Conservation (phyloP, 202 grass and related monocot genomes). For the Panicum hallii region DNA sequence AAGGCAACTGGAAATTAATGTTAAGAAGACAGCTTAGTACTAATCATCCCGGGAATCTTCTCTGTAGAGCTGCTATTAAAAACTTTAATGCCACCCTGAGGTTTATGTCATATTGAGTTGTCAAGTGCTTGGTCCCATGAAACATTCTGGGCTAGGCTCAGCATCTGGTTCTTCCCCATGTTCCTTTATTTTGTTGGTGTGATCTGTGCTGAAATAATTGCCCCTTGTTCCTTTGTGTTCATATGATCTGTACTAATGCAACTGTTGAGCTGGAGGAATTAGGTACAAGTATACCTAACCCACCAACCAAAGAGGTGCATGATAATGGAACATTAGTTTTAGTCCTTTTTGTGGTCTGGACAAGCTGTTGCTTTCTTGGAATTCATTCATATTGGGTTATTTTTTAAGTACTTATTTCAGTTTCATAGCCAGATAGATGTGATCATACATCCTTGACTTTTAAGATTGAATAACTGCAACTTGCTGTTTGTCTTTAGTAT, state of each 20-base stretch:
- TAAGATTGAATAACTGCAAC: conserved; percentile 46
- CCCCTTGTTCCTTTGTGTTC: conserved; percentile 49
- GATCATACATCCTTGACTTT: conserved; percentile 58
- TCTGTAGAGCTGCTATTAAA: conserved; percentile 22
- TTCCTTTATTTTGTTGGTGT: conserved; percentile 34
- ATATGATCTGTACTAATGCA: conserved; percentile 52
- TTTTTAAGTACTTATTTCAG: conserved; percentile 43
- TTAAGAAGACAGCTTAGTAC: conserved; percentile 31
- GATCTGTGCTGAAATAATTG: conserved; percentile 59
- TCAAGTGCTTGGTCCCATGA: conserved; percentile 27
- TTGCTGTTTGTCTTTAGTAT: conserved; percentile 26
- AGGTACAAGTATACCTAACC: conserved; percentile 56
- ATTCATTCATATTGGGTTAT: conserved; percentile 42
- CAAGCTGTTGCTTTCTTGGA: conserved; percentile 68
- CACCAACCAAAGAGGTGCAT: conserved; percentile 46
- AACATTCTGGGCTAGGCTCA: conserved; percentile 46
- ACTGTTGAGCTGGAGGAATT: conserved; percentile 63
- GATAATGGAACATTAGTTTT: conserved; percentile 42
- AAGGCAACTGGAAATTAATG: conserved; percentile 2
- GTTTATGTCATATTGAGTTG: conserved; percentile 33
- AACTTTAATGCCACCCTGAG: background rate
- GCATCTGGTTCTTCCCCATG: conserved; percentile 52
- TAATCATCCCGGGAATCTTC: conserved; percentile 40
- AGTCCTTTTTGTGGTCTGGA: conserved; percentile 42
- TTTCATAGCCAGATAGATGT: conserved; percentile 58